Base-by-base conservation (phyloP, 495 filamentous ascomycete species). In the Copromyces sp. region DNA sequence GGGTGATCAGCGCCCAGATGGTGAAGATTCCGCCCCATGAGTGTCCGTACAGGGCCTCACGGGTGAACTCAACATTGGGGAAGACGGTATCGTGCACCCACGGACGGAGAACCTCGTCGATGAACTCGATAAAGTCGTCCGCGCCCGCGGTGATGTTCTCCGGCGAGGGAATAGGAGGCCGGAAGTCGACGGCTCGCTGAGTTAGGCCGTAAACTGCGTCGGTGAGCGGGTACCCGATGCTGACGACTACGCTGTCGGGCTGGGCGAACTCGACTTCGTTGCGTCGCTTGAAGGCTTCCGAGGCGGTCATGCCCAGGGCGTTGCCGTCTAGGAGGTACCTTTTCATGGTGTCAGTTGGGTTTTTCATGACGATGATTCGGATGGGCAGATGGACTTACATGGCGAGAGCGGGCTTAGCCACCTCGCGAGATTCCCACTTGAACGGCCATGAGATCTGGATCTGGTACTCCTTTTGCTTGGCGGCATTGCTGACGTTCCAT, bases 241-340 rank as follows among this genome's bases (percentile, higher is more conserved):
- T 76, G 44, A 77, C 74, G 24, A 79, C 73, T 35, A 79, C 39
- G 41, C 71, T 73, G 70, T 79, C 76, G 24, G 75, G 76, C 69
- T 77, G 72, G 41, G 39, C 16, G 2, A 42, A 29, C 2, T 71
- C 70, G 8, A 77, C 74, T 14, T 72, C 59, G 17, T 71, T 69
- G 16, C 74, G 76, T 1, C 76, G 76, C 65, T 77, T 76, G 72
- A 77, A 72, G 11, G 39, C 72, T 38, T 79, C 77, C 1, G 74
- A 69, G 3, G 77, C 77, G 0, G 77, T 76, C 40, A 72, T 71
- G 71, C 73, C 77, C 17, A 73, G n/a, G 9, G 77, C 77, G 68
- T 76, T 79, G n/a, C 77, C 77, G 45, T 79, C 77, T 8, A 76
- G 68, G n/a, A 76, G 73, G 69, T 77, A 77, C 41, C 69, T 59